Base-by-base conservation (phyloP, 495 filamentous ascomycete genomes). In the Tuber aestivum region DNA sequence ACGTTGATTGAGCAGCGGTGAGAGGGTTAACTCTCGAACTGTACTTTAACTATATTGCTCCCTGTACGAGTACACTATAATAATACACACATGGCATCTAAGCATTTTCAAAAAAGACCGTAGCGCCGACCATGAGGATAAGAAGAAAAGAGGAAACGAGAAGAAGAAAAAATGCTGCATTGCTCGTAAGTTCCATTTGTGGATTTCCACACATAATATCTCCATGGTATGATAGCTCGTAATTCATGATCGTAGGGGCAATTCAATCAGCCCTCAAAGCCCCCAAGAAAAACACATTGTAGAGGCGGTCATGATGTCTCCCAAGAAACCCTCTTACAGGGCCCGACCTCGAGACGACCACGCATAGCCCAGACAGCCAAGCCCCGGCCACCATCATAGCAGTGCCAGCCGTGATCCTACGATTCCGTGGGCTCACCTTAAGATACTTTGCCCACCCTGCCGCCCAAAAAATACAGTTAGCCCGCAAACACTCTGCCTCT, bases 291-390 rank as follows among this genome's bases (percentile, higher is more conserved):
- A 82, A 82, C 18, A 82, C 73, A 20, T 75, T 85, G 83, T 91
- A 92, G 77, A 92, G 84, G 70, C 89, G 85, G 84, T 97, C 92
- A 86, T 93, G 97, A 32, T 91, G 85, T 79, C 88, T 91, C 38
- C 89, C 93, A 38, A 97, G 86, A 92, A 93, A 97, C 2, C 93
- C 93, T 32, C 86, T 84, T 16, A 88, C 89, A 75, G 83, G 83
- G 0, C 94, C 94, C n/a, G 86, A 91, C 78, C 89, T 86, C 23
- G 90, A 92, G 40, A 97, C 89, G 70, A 97, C 86, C 0, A 92
- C 92, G 71, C 96, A 84, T 12, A 92, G 90, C 45, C 94, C 94
- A 1, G 90, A 92, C 73, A 94, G 87, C 94, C 94, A 97, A 41
- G 93, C 68, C 0, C 83, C 88, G 35, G 89, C 85, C 23, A 91